A percentile compares a stretch with the other conserved stretches of the same genome.
Conservation (phyloP, 2,329 filamentous ascomycete species). For the Xylariaceae sp. region DNA sequence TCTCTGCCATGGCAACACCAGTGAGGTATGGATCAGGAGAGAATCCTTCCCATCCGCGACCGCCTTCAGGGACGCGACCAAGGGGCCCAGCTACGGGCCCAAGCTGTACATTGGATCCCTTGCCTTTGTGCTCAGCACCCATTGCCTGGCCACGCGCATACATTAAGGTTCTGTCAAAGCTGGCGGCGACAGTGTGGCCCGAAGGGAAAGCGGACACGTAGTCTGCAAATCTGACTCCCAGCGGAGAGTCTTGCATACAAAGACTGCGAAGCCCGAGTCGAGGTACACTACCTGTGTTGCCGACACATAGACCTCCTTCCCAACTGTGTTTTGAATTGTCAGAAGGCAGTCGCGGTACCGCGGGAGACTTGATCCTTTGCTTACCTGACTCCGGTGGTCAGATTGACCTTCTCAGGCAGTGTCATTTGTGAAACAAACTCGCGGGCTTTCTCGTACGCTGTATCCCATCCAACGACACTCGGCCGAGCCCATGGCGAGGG, state of each 20-base stretch:
- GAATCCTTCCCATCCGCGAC: constrained; percentile 67
- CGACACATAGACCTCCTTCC: neutral
- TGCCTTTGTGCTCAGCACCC: constrained; percentile 35
- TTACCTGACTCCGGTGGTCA: constrained; percentile 68
- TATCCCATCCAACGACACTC: constrained; percentile 46
- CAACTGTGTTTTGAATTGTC: neutral
- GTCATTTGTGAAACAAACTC: constrained; percentile 66
- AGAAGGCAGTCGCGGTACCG: constrained; percentile 29
- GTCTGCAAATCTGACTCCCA: constrained; percentile 28
- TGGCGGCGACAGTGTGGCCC: constrained; percentile 2
- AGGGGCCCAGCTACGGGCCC: constrained; percentile 48
- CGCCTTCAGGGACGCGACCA: constrained; percentile 62
- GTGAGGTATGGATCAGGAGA: constrained; percentile 71
- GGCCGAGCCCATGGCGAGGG: constrained; percentile 25
- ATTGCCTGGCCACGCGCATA: constrained; percentile 6
- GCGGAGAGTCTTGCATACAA: constrained; percentile 43
- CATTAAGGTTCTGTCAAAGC: constrained; percentile 4
- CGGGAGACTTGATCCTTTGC: constrained; percentile 28
- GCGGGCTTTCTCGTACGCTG: constrained; percentile 60
- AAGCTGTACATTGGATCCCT: neutral
- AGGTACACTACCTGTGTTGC: constrained; percentile 19
- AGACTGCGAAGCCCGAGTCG: constrained; percentile 17
- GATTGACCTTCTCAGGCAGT: constrained; percentile 69
- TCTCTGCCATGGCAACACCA: constrained; percentile 66
- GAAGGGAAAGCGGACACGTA: constrained; percentile 32